phyloP scores from a whole-genome alignment of 306 rosid species.

The Corylus heterophylla region DNA sequence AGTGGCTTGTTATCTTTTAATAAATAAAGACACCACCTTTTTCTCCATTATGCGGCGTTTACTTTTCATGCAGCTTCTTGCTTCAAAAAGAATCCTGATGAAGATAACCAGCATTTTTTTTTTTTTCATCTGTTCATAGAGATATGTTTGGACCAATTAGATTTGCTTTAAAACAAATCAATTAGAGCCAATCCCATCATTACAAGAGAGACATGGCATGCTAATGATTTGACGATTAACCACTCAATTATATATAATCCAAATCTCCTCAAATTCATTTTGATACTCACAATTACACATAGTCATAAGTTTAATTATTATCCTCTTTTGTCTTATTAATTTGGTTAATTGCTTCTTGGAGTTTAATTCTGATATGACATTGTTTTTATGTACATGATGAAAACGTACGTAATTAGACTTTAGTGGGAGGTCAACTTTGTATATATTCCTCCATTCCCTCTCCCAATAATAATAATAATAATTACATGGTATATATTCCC shows the following conservation, averaged over 20 bases:
- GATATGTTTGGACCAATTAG: conserved; percentile 3
- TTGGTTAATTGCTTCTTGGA: too few relatives aligned
- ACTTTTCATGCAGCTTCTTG: neutral
- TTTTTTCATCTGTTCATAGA: neutral
- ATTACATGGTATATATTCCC: too few relatives aligned
- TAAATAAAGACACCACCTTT: neutral
- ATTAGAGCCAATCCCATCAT: conserved; percentile 25
- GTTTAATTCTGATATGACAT: neutral
- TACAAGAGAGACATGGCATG: conserved; percentile 16
- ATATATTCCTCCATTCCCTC: too few relatives aligned
- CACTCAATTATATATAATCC: neutral
- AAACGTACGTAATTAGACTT: too few relatives aligned
- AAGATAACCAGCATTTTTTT: neutral
- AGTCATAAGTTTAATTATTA: neutral
- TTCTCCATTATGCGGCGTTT: neutral
- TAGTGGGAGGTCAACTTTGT: too few relatives aligned
- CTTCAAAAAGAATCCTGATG: neutral
- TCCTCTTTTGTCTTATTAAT: neutral
- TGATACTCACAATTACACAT: neutral
- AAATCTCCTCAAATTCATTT: neutral
- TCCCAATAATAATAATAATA: too few relatives aligned
- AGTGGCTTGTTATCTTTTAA: conserved; percentile 3
- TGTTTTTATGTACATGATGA: neutral
- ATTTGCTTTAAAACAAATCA: conserved; percentile 27
- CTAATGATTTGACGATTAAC: conserved; percentile 25